phyloP scores from a whole-genome alignment of 1,284 basidiomycete genomes.

The Ustilago trichophora region DNA sequence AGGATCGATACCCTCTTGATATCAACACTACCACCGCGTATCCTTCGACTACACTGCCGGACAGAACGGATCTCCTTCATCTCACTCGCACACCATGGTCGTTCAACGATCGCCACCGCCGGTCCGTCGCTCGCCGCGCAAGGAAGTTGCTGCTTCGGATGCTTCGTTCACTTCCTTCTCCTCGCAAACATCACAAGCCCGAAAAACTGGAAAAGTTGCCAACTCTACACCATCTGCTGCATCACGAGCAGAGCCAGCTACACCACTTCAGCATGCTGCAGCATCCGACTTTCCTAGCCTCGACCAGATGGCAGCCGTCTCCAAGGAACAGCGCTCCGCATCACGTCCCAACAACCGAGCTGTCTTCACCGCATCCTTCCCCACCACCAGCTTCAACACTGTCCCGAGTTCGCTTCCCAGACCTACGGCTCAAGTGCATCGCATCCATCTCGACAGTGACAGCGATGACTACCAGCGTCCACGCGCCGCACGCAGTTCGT shows the following conservation, averaged over 20 bases:
- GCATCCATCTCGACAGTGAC: not conserved
- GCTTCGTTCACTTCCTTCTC: conserved; percentile 10
- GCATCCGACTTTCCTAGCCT: conserved; percentile 40
- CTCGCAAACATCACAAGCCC: conserved; percentile 9
- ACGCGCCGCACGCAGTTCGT: conserved; percentile 27
- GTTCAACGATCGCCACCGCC: conserved; percentile 36
- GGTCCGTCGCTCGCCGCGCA: conserved; percentile 32
- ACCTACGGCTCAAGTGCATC: conserved; percentile 22
- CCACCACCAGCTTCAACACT: conserved; percentile 10
- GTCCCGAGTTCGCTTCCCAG: conserved; percentile 37
- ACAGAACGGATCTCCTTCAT: too few relatives aligned
- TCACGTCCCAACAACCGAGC: conserved; percentile 30
- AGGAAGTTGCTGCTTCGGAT: conserved; percentile 12
- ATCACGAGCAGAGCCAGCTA: conserved; percentile 21
- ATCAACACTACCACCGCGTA: too few relatives aligned
- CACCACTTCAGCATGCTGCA: conserved; percentile 10
- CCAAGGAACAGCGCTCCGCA: conserved; percentile 30
- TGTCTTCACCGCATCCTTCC: conserved; percentile 27
- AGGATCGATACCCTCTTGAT: too few relatives aligned
- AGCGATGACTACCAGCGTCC: conserved; percentile 14
- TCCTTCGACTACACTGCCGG: too few relatives aligned
- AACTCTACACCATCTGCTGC: conserved; percentile 15
- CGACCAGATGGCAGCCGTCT: conserved; percentile 42
- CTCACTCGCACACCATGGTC: conserved; percentile 24
- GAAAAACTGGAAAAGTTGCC: conserved; percentile 14